These are phyloP conservation scores for Prunus armeniaca DNA, from an alignment of 306 rosid species.

Conservation along the genomic window DNA sequence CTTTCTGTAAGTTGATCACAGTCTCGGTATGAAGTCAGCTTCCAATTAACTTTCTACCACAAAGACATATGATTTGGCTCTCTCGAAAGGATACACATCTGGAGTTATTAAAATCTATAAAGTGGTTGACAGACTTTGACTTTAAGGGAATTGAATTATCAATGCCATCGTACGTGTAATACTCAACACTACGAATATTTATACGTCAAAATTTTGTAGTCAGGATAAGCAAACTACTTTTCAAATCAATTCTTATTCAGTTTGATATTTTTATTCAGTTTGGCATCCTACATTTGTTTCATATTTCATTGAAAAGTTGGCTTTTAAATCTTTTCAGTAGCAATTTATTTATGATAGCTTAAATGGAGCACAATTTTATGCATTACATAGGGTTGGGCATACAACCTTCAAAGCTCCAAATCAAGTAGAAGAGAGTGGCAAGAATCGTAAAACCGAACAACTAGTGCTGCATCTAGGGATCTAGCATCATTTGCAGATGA, in stretches of 20 bases:
- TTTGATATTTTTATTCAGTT: neutral
- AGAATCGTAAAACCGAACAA: conserved; percentile 42
- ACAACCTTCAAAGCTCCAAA: conserved; percentile 50
- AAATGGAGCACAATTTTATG: conserved; percentile 21
- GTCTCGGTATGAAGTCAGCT: conserved; percentile 1
- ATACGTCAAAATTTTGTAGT: neutral
- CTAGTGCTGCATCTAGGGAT: conserved; percentile 58
- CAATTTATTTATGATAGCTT: conserved; percentile 11
- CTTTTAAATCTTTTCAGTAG: neutral
- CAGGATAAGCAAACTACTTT: neutral
- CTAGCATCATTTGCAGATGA: conserved; percentile 85
- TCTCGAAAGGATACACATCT: neutral
- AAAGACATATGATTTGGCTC: neutral
- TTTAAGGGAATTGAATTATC: neutral
- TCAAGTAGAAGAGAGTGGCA: conserved; percentile 50
- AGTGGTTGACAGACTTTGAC: neutral
- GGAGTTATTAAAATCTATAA: neutral
- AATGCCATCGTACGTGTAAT: neutral
- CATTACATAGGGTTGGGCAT: conserved; percentile 68
- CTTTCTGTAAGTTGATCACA: neutral
- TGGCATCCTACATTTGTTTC: neutral
- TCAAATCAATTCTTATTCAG: neutral
- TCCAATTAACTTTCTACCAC: neutral
- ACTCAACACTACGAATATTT: neutral
- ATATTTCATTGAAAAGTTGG: neutral